Base-by-base conservation (phyloP, 768 basidiomycete species). In the Lentinus tigrinus region DNA sequence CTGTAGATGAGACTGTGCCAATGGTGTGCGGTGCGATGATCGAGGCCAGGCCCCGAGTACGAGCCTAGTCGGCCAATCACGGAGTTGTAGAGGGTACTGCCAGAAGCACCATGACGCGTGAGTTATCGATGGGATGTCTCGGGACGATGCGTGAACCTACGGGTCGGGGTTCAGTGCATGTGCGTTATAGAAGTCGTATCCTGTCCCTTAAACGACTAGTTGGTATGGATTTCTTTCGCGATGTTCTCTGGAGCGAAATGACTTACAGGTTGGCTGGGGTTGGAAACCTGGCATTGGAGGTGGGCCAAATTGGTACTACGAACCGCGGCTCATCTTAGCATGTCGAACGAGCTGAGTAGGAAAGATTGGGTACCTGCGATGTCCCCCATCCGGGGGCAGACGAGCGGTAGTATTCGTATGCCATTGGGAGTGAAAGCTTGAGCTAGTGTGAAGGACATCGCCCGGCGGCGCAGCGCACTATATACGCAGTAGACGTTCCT, bases 1-100 rank as follows among this genome's bases (percentile, higher is more conserved):
- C 82, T 83, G 66, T 91, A 92, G 10, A 84, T 82, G 17, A 82
- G 79, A 48, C 77, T 74, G 69, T 91, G 87, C 81, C 81, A 88
- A 54, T 81, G 75, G 21, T 75, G 75, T 3, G 89, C 88, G 66
- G 88, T 87, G 56, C 83, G 70, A n/a, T 77, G 69, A 31, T 84
- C 82, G 17, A 84, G 78, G 42, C 85, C 85, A 60, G 75, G 59
- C 4, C 61, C 56, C 11, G 56, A 57, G 21, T 57, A 59, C 16
- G 64, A 55, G 44, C 57, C 39, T 70, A 57, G 43, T 40, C 69
- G 65, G 39, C 65, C 71, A 67, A 78, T 63, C 64, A 70, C 66
- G 34, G 71, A 71, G 55, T 77, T 67, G 64, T 75, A 80, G 7
- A 78, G 50, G 2, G 59, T 34, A 10, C 76, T 78, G 56, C n/a